These are phyloP conservation scores for Gracilaria vermiculophylla DNA, from an alignment of 23 red algal species.

Conservation along the genomic window DNA sequence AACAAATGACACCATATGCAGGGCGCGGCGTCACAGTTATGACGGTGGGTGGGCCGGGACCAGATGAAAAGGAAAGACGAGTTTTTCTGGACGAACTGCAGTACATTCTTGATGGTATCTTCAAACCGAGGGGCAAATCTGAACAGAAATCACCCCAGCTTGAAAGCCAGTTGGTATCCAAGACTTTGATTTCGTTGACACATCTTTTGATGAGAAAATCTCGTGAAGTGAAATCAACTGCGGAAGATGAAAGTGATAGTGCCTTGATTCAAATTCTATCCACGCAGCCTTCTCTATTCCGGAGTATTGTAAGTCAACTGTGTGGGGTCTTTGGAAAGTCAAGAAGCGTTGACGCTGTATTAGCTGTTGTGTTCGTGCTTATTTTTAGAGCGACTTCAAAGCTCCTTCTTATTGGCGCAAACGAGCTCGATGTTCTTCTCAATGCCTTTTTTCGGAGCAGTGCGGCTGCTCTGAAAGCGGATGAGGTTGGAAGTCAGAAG, in stretches of 20 bases:
- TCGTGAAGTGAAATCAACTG: background rate
- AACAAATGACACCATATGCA: background rate
- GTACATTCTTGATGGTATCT: conserved; percentile 64
- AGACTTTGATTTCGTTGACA: conserved; percentile 7
- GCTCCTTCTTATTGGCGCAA: background rate
- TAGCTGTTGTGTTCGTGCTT: conserved; percentile 44
- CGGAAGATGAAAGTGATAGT: conserved; percentile 1
- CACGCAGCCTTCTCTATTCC: conserved; percentile 31
- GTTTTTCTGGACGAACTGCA: conserved; percentile 56
- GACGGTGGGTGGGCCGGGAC: background rate
- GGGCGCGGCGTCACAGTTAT: background rate
- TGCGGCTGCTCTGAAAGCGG: conserved; percentile 19
- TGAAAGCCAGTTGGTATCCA: conserved; percentile 24
- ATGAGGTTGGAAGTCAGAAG: background rate
- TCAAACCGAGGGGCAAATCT: conserved; percentile 17
- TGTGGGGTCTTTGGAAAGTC: conserved; percentile 34
- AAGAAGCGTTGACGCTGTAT: conserved; percentile 18
- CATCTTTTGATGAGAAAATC: conserved; percentile 28
- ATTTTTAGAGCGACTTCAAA: conserved; percentile 32
- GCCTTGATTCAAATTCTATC: conserved; percentile 18
- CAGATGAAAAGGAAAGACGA: conserved; percentile 33
- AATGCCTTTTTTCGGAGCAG: conserved; percentile 35
- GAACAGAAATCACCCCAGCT: conserved; percentile 3
- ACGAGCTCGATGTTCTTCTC: conserved; percentile 26
- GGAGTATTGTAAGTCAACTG: conserved; percentile 26